phyloP scores from a whole-genome alignment of 2,329 filamentous ascomycete species.

The Myotisia sp. region DNA sequence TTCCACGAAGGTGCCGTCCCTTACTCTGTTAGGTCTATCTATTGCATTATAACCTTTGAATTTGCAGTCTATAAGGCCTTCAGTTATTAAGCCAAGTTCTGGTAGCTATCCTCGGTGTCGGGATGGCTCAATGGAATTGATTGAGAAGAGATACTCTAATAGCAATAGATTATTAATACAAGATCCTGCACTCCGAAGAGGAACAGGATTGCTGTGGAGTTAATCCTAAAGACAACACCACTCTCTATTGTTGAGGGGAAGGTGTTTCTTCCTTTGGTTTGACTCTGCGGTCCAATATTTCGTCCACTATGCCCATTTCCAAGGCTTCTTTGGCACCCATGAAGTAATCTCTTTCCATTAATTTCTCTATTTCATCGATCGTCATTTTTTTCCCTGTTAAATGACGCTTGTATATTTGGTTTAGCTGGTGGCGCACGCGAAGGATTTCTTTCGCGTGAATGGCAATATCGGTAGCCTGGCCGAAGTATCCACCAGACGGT shows the following conservation, averaged over 20 bases:
- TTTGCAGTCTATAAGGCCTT: too few species aligned
- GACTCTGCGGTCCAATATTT: conserved; percentile 50
- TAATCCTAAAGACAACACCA: too few species aligned
- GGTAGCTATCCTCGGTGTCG: too few species aligned
- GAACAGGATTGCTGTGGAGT: too few species aligned
- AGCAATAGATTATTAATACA: too few species aligned
- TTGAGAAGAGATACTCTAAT: too few species aligned
- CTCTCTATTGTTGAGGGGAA: background rate
- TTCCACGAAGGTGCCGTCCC: too few species aligned
- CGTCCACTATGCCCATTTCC: conserved; percentile 81
- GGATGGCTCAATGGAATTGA: too few species aligned
- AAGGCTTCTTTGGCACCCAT: conserved; percentile 77
- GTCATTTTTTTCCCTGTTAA: conserved; percentile 60
- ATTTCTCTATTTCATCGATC: conserved; percentile 70
- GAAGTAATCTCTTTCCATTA: conserved; percentile 97
- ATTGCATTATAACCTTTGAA: too few species aligned
- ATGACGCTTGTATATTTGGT: conserved; percentile 77
- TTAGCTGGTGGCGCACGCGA: conserved; percentile 68
- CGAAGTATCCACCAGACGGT: conserved; percentile 60
- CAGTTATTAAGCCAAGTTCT: too few species aligned
- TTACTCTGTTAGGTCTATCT: too few species aligned
- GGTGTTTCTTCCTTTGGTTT: conserved; percentile 16
- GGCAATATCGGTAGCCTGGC: conserved; percentile 65
- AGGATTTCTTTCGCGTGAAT: conserved; percentile 97
- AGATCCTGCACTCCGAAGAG: too few species aligned